These are phyloP conservation scores for Talaromyces verruculosus DNA, from an alignment of 2,329 filamentous ascomycete genomes.

Conservation along the genomic window DNA sequence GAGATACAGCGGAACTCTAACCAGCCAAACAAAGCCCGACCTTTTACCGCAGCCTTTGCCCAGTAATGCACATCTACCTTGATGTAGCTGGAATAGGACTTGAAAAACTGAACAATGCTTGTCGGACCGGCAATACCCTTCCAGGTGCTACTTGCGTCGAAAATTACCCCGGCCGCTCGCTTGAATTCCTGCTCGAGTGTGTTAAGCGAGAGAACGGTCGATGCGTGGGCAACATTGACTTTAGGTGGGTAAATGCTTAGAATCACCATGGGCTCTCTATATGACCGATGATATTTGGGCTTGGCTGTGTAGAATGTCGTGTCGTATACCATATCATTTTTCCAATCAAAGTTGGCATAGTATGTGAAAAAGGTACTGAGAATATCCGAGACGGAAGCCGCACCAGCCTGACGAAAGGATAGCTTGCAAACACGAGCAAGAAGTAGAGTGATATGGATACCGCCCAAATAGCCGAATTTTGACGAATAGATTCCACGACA, in stretches of 20 bases:
- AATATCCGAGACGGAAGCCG: conserved; percentile 52
- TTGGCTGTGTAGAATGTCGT: conserved; percentile 51
- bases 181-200: conserved; percentile 55
- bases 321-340: conserved; percentile 56
- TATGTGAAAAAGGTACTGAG: conserved; percentile 62
- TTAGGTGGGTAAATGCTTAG: conserved; percentile 62
- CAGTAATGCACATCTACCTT: conserved; percentile 66
- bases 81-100: conserved; percentile 55
- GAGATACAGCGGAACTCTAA: conserved; percentile 61
- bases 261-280: conserved; percentile 62
- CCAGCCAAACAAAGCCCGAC: conserved; percentile 61
- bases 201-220: conserved; percentile 55
- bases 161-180: conserved; percentile 48
- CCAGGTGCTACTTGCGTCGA: conserved; percentile 45
- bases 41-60: conserved; percentile 58
- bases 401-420: conserved; percentile 40
- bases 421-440: conserved; percentile 62
- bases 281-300: conserved; percentile 53
- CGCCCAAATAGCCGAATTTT: conserved; percentile 64
- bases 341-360: conserved; percentile 63
- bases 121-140: conserved; percentile 39
- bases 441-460: conserved; percentile 64
- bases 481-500: conserved; percentile 63
- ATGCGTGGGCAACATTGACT: conserved; percentile 59
- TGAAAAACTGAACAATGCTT: conserved; percentile 49